Evolutionary conservation across 2,329 filamentous ascomycete genomes (phyloP), one percentile per base, ranked within the genome.

Genomic region (Dactylellina haptotyla): DNA sequence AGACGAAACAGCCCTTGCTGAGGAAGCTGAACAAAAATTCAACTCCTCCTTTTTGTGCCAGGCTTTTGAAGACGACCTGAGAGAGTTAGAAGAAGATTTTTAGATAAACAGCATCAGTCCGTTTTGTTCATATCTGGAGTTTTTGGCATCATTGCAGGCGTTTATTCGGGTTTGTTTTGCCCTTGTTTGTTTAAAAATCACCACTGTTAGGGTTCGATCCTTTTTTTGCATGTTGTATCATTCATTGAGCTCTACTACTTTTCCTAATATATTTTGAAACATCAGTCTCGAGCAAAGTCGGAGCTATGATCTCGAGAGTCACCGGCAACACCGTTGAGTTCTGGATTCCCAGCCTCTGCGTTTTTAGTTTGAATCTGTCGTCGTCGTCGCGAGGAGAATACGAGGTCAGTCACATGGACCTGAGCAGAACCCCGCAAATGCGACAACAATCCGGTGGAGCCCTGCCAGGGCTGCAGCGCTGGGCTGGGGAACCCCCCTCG

Each of bases 151-250:
- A 53, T 53, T 53, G 48, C 48, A 14, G 48, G 48, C 28, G 48
- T 53, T 50, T n/a, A 34, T 32, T 20, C 34, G 48, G 34, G 25
- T 18, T 18, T 16, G 41, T 46, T 18, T 46, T 71, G n/a, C n/a
- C 54, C 66, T 78, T 45, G 66, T 66, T 34, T 77, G n/a, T n/a
- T n/a, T n/a, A n/a, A n/a, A n/a, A n/a, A n/a, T n/a, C n/a, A n/a
- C n/a, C n/a, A n/a, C n/a, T n/a, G n/a, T n/a, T n/a, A n/a, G n/a
- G n/a, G n/a, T n/a, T n/a, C 18, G 37, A 41, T 46, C n/a, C 41
- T 18, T 10, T 18, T 20, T 20, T 23, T 46, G n/a, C 79, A 79
- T 62, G 76, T 34, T 34, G 32, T 34, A 6, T n/a, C n/a, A n/a
- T n/a, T n/a, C n/a, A n/a, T 6, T 34, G 32, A 34, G 32, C 32